A percentile compares a stretch with the other conserved stretches of the same genome.
Conservation (phyloP, 768 basidiomycete species). For the Tylopilus plumbeoviolaceoides region DNA sequence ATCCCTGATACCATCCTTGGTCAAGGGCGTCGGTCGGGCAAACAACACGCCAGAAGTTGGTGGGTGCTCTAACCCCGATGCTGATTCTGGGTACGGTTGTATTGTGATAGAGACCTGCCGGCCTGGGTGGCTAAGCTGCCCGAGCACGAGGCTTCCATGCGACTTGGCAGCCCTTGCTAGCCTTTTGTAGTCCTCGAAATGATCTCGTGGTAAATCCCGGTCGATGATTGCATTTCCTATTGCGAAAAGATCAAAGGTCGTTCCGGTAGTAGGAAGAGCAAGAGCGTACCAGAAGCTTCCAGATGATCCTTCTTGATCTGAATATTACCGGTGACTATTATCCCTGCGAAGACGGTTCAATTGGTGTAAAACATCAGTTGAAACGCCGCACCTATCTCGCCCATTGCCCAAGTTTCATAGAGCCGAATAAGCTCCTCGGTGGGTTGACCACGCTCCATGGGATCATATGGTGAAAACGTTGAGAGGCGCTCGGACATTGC, state of each 20-base stretch:
- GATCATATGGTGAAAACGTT: slow-evolving; percentile 30
- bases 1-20: slow-evolving; percentile 45
- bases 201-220: slow-evolving; percentile 21
- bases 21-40: slow-evolving; percentile 36
- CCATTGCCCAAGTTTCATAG: slow-evolving; percentile 33
- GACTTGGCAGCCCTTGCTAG: slow-evolving; percentile 32
- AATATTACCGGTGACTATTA: slow-evolving; percentile 32
- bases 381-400: slow-evolving; percentile 24
- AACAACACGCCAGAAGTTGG: slow-evolving; percentile 31
- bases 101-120: slow-evolving; percentile 33
- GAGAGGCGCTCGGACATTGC: slow-evolving; percentile 35
- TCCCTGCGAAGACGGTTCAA: slow-evolving; percentile 21
- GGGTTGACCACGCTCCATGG: slow-evolving; percentile 27
- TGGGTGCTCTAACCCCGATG: slow-evolving; percentile 33
- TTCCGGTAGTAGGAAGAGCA: background rate
- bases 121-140: slow-evolving; percentile 32
- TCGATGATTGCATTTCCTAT: slow-evolving; percentile 33
- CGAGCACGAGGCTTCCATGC: slow-evolving; percentile 28
- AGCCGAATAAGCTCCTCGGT: slow-evolving; percentile 33
- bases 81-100: slow-evolving; percentile 33
- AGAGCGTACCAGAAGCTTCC: slow-evolving; percentile 29
- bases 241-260: background rate
- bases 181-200: slow-evolving; percentile 18
- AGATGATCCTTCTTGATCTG: slow-evolving; percentile 34
- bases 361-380: background rate